These are phyloP conservation scores for Trypanosoma vivax DNA, from an alignment of 208 protist species.

Conservation along the genomic window DNA sequence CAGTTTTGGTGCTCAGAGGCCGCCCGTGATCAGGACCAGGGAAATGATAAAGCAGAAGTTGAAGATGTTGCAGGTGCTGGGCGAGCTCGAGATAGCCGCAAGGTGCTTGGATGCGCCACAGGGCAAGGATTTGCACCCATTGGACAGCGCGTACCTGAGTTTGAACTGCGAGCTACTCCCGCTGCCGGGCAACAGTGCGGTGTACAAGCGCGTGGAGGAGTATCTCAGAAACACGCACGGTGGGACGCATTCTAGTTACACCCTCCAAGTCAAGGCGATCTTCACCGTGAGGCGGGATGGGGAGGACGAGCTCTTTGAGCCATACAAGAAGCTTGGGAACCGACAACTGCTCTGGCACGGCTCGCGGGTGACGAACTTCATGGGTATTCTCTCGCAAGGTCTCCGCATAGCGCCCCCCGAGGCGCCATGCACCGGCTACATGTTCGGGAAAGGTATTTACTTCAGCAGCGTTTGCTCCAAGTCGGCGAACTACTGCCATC, in stretches of 20 bases:
- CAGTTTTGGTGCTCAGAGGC: constrained; percentile 54
- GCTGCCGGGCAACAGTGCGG: constrained; percentile 16
- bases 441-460: constrained; percentile 91
- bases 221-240: constrained; percentile 76
- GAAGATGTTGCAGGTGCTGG: constrained; percentile 72
- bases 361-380: constrained; percentile 83
- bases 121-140: constrained; percentile 27
- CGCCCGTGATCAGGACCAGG: constrained; percentile 47
- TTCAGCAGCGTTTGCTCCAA: constrained; percentile 81
- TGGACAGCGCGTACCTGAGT: constrained; percentile 52
- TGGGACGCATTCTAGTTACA: constrained; percentile 47
- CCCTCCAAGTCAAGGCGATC: constrained; percentile 49
- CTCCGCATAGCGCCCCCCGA: constrained; percentile 91
- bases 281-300: constrained; percentile 61
- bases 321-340: constrained; percentile 32
- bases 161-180: constrained; percentile 41
- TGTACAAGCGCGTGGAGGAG: constrained; percentile 48
- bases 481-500: constrained; percentile 82
- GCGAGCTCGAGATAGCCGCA: constrained; percentile 73
- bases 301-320: constrained; percentile 44
- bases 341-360: constrained; percentile 89
- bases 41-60: constrained; percentile 62
- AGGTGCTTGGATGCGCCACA: constrained; percentile 31
- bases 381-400: constrained; percentile 88
- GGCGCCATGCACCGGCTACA: constrained; percentile 87